Base-by-base conservation (phyloP, 2,329 filamentous ascomycete genomes). In the Sporothrix euskadiensis region DNA sequence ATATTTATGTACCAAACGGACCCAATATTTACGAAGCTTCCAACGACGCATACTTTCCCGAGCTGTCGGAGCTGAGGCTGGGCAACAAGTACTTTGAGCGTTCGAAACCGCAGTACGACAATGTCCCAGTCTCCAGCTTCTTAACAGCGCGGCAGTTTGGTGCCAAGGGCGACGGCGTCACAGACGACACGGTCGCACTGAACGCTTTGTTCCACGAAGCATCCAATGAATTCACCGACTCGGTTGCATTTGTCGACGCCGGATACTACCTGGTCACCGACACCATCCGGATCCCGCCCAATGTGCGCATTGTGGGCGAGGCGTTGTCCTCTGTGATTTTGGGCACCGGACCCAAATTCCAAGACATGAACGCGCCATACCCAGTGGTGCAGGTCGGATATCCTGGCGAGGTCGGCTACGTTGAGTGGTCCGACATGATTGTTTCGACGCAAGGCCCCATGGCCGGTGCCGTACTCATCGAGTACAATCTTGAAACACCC, bases 51-150 rank as follows among this genome's bases (percentile, higher is more conserved):
- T 76, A 75, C 47, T 78, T 86, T 82, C 80, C 77, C 30, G 75
- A 91, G 85, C 81, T 89, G 84, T 61, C 80, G 79, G 59, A 80
- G 78, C 87, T 95, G 2, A 83, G 92, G 1, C 82, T 86, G 61
- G 81, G 82, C 16, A 79, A 79, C 19, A 82, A 84, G 32, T 89
- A 92, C 79, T 94, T 92, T 79, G 89, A 92, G 78, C 88, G 90
- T 22, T 91, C 92, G 77, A 94, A 92, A 85, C 93, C 93, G 6
- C 88, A 93, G 77, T 97, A 96, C 79, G 87, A 89, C 73, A 81
- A 85, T 39, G 78, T 90, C 3, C 82, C 88, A 0, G 84, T 85
- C 1, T 84, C 84, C 1, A 84, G 86, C 7, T 94, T 96, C 79
- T 80, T 93, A 77, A 92, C 89, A 73, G 89, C 93, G 78, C 92